Conservation (phyloP, 78 protist genomes). For the Dictyostelium citrinum region DNA sequence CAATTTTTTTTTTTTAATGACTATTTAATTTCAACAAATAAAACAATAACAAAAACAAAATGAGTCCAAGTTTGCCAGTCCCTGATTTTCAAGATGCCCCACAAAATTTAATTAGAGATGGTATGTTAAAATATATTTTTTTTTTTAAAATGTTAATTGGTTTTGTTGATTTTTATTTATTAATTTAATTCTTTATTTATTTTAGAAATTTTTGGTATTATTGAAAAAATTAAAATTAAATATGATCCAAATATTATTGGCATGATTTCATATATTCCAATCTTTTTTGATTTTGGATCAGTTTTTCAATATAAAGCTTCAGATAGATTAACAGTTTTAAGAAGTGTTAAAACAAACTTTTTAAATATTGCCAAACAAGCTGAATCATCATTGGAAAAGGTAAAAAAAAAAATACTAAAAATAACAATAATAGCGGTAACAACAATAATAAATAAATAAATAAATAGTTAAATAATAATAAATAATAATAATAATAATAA, state of each 20-base stretch:
- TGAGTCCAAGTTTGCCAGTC: slow-evolving; percentile 63
- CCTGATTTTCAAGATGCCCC: slow-evolving; percentile 51
- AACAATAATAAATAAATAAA: background rate
- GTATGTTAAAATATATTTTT: background rate
- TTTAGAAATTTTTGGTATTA: slow-evolving; percentile 40
- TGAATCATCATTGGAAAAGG: slow-evolving; percentile 52
- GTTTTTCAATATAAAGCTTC: background rate
- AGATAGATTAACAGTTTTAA: slow-evolving; percentile 16
- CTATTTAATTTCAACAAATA: background rate
- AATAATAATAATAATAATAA: too few relatives aligned
- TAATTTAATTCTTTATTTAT: background rate
- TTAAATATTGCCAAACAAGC: slow-evolving; percentile 30
- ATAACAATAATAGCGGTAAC: too few relatives aligned
- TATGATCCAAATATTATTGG: slow-evolving; percentile 61
- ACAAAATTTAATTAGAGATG: slow-evolving; percentile 42
- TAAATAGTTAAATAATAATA: background rate
- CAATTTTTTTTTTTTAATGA: background rate
- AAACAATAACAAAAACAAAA: background rate
- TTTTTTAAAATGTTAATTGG: background rate
- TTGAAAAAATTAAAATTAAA: slow-evolving; percentile 42
- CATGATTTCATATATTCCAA: slow-evolving; percentile 28
- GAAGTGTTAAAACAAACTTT: slow-evolving; percentile 29
- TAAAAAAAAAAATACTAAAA: background rate
- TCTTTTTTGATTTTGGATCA: slow-evolving; percentile 43
- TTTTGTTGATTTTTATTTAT: background rate